phyloP scores from a whole-genome alignment of 495 filamentous ascomycete species.

The Trichoderma orchidacearum region DNA sequence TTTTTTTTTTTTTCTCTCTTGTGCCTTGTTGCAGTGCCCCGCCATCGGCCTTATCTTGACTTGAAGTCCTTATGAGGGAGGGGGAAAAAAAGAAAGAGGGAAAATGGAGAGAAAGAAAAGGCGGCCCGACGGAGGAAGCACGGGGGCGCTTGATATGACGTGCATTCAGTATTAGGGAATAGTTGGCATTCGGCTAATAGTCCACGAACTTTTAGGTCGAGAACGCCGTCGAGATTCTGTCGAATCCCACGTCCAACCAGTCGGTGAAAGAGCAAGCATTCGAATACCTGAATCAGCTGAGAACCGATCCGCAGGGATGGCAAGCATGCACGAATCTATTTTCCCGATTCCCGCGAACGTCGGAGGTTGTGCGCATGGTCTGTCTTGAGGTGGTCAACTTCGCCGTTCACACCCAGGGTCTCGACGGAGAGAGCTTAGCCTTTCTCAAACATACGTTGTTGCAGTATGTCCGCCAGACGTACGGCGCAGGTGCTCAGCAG shows the following conservation, averaged over 20 bases:
- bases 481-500: constrained; percentile 40
- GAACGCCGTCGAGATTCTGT: constrained; percentile 85
- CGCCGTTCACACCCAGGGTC: constrained; percentile 58
- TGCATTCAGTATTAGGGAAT: no score
- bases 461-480: constrained; percentile 60
- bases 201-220: constrained; percentile 49
- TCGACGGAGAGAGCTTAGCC: constrained; percentile 51
- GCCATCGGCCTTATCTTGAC: background rate
- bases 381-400: constrained; percentile 87
- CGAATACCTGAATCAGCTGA: constrained; percentile 72
- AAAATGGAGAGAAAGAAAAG: no score
- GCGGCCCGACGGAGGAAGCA: no score
- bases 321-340: constrained; percentile 79
- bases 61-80: background rate
- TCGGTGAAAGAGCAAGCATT: constrained; percentile 73
- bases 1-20: background rate
- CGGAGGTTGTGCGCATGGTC: constrained; percentile 75
- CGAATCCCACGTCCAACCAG: constrained; percentile 58
- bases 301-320: constrained; percentile 66
- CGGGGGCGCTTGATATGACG: background rate
- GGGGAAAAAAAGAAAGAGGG: background rate
- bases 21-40: background rate
- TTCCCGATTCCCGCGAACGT: constrained; percentile 59
- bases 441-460: constrained; percentile 66
- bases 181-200: background rate